A percentile compares a stretch with the other conserved stretches of the same genome.
phyloP scores from a whole-genome alignment of 257 asterid species.

The Ilex aquifolium region DNA sequence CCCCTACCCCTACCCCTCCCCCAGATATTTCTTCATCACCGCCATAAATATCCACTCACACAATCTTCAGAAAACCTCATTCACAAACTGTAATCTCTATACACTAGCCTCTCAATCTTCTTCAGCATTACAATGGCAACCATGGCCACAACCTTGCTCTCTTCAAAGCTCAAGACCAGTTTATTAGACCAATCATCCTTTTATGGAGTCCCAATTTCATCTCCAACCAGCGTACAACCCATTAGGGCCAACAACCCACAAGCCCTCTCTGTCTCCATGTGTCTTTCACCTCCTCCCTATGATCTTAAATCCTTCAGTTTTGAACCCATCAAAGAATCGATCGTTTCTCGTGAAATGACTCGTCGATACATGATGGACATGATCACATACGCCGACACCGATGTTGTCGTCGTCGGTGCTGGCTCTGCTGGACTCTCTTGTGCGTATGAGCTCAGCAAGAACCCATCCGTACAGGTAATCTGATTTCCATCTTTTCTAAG shows the following conservation, averaged over 20 bases:
- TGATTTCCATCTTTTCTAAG: too few relatives aligned
- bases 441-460: constrained; percentile 79
- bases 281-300: constrained; percentile 31
- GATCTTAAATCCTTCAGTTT: constrained; percentile 50
- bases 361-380: constrained; percentile 81
- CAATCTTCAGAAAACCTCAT: too few relatives aligned
- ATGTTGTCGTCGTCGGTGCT: constrained; percentile 74
- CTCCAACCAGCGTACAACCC: constrained; percentile 30
- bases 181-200: constrained; percentile 57
- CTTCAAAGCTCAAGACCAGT: constrained; percentile 27
- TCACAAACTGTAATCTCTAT: too few relatives aligned
- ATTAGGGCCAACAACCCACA: constrained; percentile 26
- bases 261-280: constrained; percentile 36
- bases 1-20: background rate
- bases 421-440: constrained; percentile 91
- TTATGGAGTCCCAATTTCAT: constrained; percentile 40
- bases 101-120: too few relatives aligned
- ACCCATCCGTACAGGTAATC: constrained; percentile 46
- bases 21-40: constrained; percentile 11
- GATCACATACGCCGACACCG: constrained; percentile 87
- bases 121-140: constrained; percentile 39
- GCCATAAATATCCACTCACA: background rate
- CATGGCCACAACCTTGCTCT: constrained; percentile 59
- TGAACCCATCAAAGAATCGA: constrained; percentile 67
- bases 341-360: constrained; percentile 80